Evolutionary conservation across 176 grass and related monocot species (phyloP).

Genomic region (Oryza glaberrima): DNA sequence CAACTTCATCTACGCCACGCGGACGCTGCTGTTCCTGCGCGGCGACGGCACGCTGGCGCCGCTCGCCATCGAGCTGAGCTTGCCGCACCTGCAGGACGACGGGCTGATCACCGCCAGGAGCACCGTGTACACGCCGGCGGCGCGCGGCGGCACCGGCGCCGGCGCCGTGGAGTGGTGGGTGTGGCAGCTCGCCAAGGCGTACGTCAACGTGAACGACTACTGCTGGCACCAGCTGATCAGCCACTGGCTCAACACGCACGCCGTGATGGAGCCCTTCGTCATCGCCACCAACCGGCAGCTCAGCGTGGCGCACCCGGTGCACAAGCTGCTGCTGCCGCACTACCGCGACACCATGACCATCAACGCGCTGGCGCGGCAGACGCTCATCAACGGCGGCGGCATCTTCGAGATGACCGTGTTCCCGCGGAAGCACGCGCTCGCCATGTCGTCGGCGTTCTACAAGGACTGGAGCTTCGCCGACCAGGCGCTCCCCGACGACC

Average conservation of each 20-base stretch:
- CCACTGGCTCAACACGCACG: slow-evolving; percentile 62
- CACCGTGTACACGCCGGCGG: background rate
- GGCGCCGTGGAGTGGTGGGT: slow-evolving; percentile 37
- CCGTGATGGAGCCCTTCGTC: slow-evolving; percentile 49
- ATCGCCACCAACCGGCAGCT: slow-evolving; percentile 58
- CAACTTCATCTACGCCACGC: slow-evolving; percentile 48
- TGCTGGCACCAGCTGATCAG: slow-evolving; percentile 54
- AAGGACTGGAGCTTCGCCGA: slow-evolving; percentile 54
- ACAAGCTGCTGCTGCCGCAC: slow-evolving; percentile 58
- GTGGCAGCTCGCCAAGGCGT: slow-evolving; percentile 55
- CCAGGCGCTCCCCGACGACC: slow-evolving; percentile 51
- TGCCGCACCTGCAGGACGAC: background rate
- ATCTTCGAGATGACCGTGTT: slow-evolving; percentile 53
- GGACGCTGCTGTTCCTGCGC: slow-evolving; percentile 43
- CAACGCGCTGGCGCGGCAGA: slow-evolving; percentile 46
- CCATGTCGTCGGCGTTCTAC: slow-evolving; percentile 45
- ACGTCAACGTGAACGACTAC: slow-evolving; percentile 50
- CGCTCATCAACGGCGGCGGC: slow-evolving; percentile 45
- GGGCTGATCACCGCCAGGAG: background rate
- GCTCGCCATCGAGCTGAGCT: slow-evolving; percentile 51
- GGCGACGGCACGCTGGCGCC: slow-evolving; percentile 46
- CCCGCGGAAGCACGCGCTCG: slow-evolving; percentile 40
- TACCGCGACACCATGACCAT: slow-evolving; percentile 60
- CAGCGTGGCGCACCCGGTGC: slow-evolving; percentile 43
- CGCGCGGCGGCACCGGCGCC: background rate